These are phyloP conservation scores for Penstemon davidsonii DNA, from an alignment of 257 asterid genomes.

Conservation along the genomic window DNA sequence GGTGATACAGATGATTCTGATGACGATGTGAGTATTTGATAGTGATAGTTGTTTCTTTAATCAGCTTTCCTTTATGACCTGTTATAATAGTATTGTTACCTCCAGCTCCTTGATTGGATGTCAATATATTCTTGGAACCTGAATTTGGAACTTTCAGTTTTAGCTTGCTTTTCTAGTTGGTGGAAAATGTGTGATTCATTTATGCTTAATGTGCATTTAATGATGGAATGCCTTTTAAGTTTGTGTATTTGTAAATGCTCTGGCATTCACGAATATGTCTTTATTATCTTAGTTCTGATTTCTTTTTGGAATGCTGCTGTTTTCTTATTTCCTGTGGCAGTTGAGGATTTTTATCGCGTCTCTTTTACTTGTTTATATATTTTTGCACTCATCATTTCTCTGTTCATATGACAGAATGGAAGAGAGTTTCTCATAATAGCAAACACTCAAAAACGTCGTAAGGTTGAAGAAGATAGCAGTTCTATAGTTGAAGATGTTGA, in stretches of 20 bases:
- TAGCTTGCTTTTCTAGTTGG: slow-evolving; percentile 26
- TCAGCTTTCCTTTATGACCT: slow-evolving; percentile 1
- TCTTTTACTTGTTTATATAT: slow-evolving; percentile 11
- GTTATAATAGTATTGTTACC: slow-evolving; percentile 3
- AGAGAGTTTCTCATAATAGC: slow-evolving; percentile 82
- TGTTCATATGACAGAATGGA: slow-evolving; percentile 58
- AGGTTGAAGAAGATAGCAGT: slow-evolving; percentile 54
- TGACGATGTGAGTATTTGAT: slow-evolving; percentile 64
- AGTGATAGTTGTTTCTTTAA: not conserved
- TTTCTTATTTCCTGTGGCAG: slow-evolving; percentile 4
- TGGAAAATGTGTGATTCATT: not conserved
- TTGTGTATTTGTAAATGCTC: not conserved
- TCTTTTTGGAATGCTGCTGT: slow-evolving; percentile 1
- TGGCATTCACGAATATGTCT: not conserved
- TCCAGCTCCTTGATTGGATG: slow-evolving; percentile 13
- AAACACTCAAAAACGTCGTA: slow-evolving; percentile 84
- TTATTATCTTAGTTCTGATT: not conserved
- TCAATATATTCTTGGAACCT: slow-evolving; percentile 10
- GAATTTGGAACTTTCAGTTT: slow-evolving; percentile 2
- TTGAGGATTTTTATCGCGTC: slow-evolving; percentile 15
- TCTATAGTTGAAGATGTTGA: slow-evolving; percentile 52
- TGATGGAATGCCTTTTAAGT: slow-evolving; percentile 14
- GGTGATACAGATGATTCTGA: slow-evolving; percentile 73
- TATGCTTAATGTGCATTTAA: slow-evolving; percentile 22
- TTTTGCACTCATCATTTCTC: slow-evolving; percentile 27